Percentiles rank a stretch among this genome's conserved stretches.
These are phyloP conservation scores for Cercospora sp. DNA, from an alignment of 2,329 filamentous ascomycete species.

Conservation along the genomic window DNA sequence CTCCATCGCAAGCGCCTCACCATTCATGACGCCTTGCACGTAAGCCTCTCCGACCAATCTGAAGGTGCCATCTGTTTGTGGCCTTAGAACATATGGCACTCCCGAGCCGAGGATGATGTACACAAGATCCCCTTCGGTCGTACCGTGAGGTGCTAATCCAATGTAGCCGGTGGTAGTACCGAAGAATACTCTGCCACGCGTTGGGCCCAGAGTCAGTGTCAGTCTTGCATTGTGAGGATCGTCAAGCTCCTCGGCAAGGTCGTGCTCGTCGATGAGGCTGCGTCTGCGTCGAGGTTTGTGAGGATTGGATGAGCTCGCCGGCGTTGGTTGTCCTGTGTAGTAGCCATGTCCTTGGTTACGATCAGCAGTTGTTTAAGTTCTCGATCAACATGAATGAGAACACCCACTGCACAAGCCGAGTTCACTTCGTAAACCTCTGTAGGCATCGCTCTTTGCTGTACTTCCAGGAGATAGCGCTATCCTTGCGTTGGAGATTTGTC, in stretches of 20 bases:
- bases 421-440: conserved; percentile 29
- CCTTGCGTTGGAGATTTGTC: conserved; percentile 27
- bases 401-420: conserved; percentile 15
- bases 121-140: conserved; percentile 34
- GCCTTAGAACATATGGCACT: conserved; percentile 33
- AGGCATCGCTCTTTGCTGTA: conserved; percentile 32
- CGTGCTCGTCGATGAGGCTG: conserved; percentile 33
- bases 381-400: neutral
- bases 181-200: conserved; percentile 34
- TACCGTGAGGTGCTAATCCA: conserved; percentile 33
- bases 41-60: conserved; percentile 39
- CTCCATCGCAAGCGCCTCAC: conserved; percentile 34
- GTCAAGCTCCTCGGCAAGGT: conserved; percentile 18
- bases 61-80: conserved; percentile 23
- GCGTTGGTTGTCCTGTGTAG: conserved; percentile 9
- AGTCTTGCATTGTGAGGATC: conserved; percentile 29
- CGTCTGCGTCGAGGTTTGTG: conserved; percentile 17
- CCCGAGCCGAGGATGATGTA: conserved; percentile 33
- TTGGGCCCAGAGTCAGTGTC: conserved; percentile 35
- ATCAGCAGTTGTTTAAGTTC: conserved; percentile 2
- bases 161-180: conserved; percentile 33
- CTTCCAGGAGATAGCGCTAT: conserved; percentile 34
- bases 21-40: conserved; percentile 40
- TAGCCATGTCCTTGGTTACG: conserved; percentile 19
- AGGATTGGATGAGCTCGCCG: neutral